Conservation (phyloP, 768 basidiomycete species). For the Xerocomellus dryophilus region DNA sequence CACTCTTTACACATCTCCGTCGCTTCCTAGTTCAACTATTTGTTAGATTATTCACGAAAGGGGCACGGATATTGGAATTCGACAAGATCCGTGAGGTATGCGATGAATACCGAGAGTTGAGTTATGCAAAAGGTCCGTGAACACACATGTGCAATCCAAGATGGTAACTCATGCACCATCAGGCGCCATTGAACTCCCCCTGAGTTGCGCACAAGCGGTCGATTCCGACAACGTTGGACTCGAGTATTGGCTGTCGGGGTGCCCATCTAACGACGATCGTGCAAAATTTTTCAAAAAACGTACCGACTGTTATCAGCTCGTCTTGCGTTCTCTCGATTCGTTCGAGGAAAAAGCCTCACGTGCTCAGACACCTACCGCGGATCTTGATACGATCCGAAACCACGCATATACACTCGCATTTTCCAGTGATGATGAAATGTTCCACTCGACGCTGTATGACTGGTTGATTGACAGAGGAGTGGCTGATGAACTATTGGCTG, state of each 20-base stretch:
- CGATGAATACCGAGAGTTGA: constrained; percentile 83
- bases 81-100: constrained; percentile 83
- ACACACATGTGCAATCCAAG: background rate
- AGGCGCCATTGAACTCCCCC: constrained; percentile 85
- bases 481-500: constrained; percentile 89
- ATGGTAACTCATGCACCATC: constrained; percentile 2
- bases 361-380: constrained; percentile 37
- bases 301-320: constrained; percentile 73
- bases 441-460: constrained; percentile 92
- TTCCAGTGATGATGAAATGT: constrained; percentile 82
- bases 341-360: constrained; percentile 66
- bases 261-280: constrained; percentile 57
- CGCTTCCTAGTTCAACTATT: constrained; percentile 3
- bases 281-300: constrained; percentile 57
- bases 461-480: constrained; percentile 82
- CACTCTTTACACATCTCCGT: background rate
- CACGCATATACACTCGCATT: constrained; percentile 89
- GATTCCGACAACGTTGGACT: constrained; percentile 75
- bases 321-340: constrained; percentile 74
- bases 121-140: constrained; percentile 73
- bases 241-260: constrained; percentile 72
- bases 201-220: constrained; percentile 74
- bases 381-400: constrained; percentile 69
- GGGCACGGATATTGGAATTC: constrained; percentile 78
- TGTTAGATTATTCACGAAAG: constrained; percentile 80